These are phyloP conservation scores for Colletotrichum lupini DNA, from an alignment of 2,329 filamentous ascomycete genomes.

Conservation along the genomic window DNA sequence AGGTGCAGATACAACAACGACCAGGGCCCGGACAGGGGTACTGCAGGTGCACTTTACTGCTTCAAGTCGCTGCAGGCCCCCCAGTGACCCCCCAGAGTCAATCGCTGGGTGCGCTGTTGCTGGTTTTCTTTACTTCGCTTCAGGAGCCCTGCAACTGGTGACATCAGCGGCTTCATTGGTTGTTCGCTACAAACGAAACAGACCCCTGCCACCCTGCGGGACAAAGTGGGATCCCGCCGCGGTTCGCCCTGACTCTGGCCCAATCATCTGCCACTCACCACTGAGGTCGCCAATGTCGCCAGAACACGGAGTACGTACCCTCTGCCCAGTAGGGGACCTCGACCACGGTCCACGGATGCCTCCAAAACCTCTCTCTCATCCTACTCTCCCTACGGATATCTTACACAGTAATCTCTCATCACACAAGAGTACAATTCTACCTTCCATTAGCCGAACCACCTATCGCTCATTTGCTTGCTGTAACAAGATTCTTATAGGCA, in stretches of 20 bases:
- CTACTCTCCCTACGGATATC: too few species aligned
- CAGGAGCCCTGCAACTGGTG: constrained; percentile 37
- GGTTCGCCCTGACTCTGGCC: constrained; percentile 18
- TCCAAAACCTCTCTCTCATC: too few species aligned
- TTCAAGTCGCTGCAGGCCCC: constrained; percentile 18
- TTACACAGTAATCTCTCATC: too few species aligned
- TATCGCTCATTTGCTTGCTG: too few species aligned
- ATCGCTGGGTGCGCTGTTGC: not conserved
- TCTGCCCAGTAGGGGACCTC: not conserved
- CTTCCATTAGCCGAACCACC: too few species aligned
- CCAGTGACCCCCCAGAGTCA: constrained; percentile 13
- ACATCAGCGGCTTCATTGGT: constrained; percentile 51
- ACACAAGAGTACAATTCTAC: too few species aligned
- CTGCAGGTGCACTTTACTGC: constrained; percentile 12
- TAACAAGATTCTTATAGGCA: too few species aligned
- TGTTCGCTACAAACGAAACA: constrained; percentile 33
- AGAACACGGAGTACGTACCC: not conserved
- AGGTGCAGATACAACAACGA: constrained; percentile 7
- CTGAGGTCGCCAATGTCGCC: not conserved
- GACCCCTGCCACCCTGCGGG: constrained; percentile 30
- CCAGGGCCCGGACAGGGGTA: constrained; percentile 12
- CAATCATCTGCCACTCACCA: constrained; percentile 11
- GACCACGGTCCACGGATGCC: not conserved
- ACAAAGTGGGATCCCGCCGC: constrained; percentile 17
- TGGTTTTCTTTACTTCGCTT: constrained; percentile 4